Conservation (phyloP, 768 basidiomycete genomes). For the Tulasnella sp. region DNA sequence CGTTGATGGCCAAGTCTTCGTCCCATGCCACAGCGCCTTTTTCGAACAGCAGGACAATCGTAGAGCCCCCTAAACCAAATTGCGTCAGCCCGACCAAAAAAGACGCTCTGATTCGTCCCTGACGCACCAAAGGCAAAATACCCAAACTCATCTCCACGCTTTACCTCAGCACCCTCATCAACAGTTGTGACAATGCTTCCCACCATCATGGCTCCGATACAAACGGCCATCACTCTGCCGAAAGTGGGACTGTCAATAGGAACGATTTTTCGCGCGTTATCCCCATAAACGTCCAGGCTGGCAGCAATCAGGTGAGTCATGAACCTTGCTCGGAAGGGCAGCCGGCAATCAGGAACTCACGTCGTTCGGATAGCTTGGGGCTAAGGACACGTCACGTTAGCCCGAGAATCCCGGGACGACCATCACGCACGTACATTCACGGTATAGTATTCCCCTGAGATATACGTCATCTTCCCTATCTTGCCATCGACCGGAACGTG, state of each 20-base stretch:
- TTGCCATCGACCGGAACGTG: slow-evolving; percentile 75
- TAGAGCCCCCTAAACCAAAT: slow-evolving; percentile 57
- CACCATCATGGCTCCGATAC: slow-evolving; percentile 92
- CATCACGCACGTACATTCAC: slow-evolving; percentile 54
- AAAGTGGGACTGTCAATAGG: slow-evolving; percentile 84
- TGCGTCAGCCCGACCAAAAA: background rate
- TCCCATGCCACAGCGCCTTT: slow-evolving; percentile 81
- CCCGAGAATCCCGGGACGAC: background rate
- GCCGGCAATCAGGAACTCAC: slow-evolving; percentile 15
- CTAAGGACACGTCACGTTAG: slow-evolving; percentile 28
- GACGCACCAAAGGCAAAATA: slow-evolving; percentile 83
- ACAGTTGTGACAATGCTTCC: slow-evolving; percentile 81
- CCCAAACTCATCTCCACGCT: slow-evolving; percentile 80
- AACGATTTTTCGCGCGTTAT: slow-evolving; percentile 86
- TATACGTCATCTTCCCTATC: slow-evolving; percentile 70
- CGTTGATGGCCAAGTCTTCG: slow-evolving; percentile 76
- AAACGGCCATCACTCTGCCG: slow-evolving; percentile 84
- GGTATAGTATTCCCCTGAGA: slow-evolving; percentile 90
- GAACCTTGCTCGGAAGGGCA: background rate
- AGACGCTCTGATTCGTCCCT: background rate
- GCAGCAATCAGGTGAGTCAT: background rate
- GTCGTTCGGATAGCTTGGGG: slow-evolving; percentile 88
- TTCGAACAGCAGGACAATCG: slow-evolving; percentile 83
- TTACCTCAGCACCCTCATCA: slow-evolving; percentile 67
- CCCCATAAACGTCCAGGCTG: slow-evolving; percentile 76